Percentiles rank a stretch among this genome's conserved stretches.
These are phyloP conservation scores for Celoporthe dispersa DNA, from an alignment of 2,329 filamentous ascomycete genomes.

Conservation along the genomic window DNA sequence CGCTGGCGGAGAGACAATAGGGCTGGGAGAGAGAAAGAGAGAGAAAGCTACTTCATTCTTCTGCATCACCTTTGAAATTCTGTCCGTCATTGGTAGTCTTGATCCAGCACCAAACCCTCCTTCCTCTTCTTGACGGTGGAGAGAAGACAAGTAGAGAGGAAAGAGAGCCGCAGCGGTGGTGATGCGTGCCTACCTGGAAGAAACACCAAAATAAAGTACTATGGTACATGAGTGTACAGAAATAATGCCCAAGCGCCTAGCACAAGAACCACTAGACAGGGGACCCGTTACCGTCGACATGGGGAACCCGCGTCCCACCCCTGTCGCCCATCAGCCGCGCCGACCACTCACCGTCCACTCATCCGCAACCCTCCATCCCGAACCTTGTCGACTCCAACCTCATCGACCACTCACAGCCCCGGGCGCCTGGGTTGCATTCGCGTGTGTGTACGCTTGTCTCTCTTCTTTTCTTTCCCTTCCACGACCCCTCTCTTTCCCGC, in stretches of 20 bases:
- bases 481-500: neutral
- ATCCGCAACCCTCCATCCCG: conserved; percentile 5
- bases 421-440: conserved; percentile 15
- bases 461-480: neutral
- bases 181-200: neutral
- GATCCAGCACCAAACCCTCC: neutral
- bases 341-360: conserved; percentile 27
- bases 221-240: neutral
- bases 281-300: conserved; percentile 11
- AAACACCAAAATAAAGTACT: neutral
- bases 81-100: neutral
- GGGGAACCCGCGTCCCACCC: neutral
- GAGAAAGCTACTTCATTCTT: neutral
- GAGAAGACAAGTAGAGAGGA: neutral
- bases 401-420: neutral
- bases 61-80: too few relatives aligned
- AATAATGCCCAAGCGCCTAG: conserved; percentile 20
- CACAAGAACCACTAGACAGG: conserved; percentile 14
- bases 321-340: conserved; percentile 21
- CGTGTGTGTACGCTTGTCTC: conserved; percentile 4
- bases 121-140: neutral
- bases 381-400: neutral
- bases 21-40: neutral
- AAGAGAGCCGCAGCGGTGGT: neutral
- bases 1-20: neutral